Evolutionary conservation across 2,329 filamentous ascomycete species (phyloP).

Genomic region (Passalora sequoiae): DNA sequence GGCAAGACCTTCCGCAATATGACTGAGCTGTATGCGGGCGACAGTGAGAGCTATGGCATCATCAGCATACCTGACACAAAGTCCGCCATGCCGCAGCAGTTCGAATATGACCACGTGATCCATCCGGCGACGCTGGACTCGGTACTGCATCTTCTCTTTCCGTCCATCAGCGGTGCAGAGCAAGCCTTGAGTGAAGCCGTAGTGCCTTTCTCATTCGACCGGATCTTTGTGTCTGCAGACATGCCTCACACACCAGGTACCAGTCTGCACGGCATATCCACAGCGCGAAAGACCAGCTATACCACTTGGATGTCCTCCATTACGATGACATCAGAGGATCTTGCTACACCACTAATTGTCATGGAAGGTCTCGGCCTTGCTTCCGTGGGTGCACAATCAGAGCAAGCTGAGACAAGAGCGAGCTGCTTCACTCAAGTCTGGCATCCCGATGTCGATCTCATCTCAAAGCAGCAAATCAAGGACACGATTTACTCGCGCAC

Average conservation of each 20-base stretch:
- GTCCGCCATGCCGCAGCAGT: conserved; percentile 49
- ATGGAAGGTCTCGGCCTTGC: too few species aligned
- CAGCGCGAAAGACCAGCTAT: conserved; percentile 6
- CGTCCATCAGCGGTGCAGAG: conserved; percentile 25
- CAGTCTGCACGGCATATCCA: conserved; percentile 3
- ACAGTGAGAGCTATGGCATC: conserved; percentile 5
- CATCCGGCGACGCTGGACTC: conserved; percentile 50
- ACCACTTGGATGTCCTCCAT: conserved; percentile 7
- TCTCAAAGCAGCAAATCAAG: too few species aligned
- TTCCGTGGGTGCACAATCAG: too few species aligned
- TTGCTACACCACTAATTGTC: too few species aligned
- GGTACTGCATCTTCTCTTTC: conserved; percentile 10
- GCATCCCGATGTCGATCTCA: too few species aligned
- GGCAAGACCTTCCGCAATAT: conserved; percentile 17
- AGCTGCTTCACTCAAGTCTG: too few species aligned
- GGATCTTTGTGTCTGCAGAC: conserved; percentile 11
- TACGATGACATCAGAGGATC: conserved; percentile 2
- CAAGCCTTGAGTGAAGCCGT: conserved; percentile 12
- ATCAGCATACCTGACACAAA: conserved; percentile 36
- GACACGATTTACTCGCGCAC: too few species aligned
- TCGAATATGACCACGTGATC: conserved; percentile 52
- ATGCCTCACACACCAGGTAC: not conserved
- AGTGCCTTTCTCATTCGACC: conserved; percentile 13
- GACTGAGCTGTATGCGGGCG: conserved; percentile 3
- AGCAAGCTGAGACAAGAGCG: too few species aligned